Conservation (phyloP, 306 rosid species). For the Malus sylvestris region DNA sequence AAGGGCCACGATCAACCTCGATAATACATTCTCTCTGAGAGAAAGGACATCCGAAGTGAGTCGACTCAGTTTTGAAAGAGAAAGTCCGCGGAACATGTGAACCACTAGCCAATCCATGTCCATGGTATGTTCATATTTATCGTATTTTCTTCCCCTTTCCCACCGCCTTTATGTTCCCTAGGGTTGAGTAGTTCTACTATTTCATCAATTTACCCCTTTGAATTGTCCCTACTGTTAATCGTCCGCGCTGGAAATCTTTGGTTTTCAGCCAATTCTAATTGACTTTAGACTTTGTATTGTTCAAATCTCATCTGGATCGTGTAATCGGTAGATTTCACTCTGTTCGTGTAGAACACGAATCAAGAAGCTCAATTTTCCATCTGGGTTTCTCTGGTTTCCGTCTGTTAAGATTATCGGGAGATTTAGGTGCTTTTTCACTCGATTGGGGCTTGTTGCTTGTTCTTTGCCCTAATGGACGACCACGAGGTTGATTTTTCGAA, state of each 20-base stretch:
- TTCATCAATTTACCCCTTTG: background rate
- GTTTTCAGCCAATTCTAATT: no score
- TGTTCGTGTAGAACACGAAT: background rate
- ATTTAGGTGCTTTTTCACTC: background rate
- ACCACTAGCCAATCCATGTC: slow-evolving; percentile 1
- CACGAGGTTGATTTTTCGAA: slow-evolving; percentile 80
- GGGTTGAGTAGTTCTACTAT: background rate
- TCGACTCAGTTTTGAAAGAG: background rate
- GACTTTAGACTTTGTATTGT: no score
- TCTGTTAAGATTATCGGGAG: background rate
- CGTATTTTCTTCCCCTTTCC: background rate
- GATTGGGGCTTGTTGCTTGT: slow-evolving; percentile 7
- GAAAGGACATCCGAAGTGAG: background rate
- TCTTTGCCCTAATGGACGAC: slow-evolving; percentile 56
- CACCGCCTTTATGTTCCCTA: background rate
- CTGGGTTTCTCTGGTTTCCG: background rate
- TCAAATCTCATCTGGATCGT: background rate
- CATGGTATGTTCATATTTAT: slow-evolving; percentile 21
- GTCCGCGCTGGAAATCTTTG: no score
- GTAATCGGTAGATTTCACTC: background rate
- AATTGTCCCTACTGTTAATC: background rate
- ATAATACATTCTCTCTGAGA: background rate
- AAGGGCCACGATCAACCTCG: background rate
- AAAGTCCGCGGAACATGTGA: slow-evolving; percentile 16
- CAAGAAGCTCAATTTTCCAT: background rate